These are phyloP conservation scores for Phytophthora ohioensis DNA, from an alignment of 352 stramenopile species.

Conservation along the genomic window DNA sequence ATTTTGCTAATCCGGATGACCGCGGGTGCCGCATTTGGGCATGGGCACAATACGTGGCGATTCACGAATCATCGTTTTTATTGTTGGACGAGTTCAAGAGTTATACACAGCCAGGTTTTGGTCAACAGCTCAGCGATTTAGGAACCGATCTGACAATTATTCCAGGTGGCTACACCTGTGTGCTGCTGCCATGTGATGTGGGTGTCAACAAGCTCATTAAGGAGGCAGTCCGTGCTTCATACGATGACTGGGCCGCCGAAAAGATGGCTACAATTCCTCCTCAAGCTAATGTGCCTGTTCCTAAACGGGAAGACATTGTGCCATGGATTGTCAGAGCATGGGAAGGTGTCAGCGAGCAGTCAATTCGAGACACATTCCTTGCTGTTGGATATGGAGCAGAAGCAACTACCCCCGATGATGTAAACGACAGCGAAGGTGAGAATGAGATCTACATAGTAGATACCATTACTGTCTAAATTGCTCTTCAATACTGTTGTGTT, in stretches of 20 bases:
- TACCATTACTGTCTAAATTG: too few species aligned
- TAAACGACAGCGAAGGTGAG: too few species aligned
- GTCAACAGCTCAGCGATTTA: too few species aligned
- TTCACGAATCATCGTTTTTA: background rate
- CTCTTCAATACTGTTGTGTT: background rate
- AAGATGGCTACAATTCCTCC: background rate
- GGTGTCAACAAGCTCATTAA: conserved; percentile 13
- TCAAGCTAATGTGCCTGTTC: background rate
- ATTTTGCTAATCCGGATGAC: conserved; percentile 1
- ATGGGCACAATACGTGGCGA: conserved; percentile 7
- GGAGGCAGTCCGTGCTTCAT: background rate
- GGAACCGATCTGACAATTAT: conserved; percentile 3
- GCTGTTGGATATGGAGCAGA: too few species aligned
- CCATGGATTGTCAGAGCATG: background rate
- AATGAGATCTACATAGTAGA: too few species aligned
- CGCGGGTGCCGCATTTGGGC: conserved; percentile 6
- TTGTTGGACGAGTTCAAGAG: conserved; percentile 15
- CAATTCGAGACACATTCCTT: background rate
- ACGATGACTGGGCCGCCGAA: conserved; percentile 3
- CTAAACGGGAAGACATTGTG: background rate
- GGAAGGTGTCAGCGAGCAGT: background rate
- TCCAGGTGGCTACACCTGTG: conserved; percentile 9
- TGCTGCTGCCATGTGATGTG: conserved; percentile 11
- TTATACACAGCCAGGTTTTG: background rate
- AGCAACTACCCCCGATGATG: too few species aligned